Percentiles rank a stretch among this genome's conserved stretches.
phyloP scores from a whole-genome alignment of 2,329 filamentous ascomycete genomes.

The Mariannaea elegans region DNA sequence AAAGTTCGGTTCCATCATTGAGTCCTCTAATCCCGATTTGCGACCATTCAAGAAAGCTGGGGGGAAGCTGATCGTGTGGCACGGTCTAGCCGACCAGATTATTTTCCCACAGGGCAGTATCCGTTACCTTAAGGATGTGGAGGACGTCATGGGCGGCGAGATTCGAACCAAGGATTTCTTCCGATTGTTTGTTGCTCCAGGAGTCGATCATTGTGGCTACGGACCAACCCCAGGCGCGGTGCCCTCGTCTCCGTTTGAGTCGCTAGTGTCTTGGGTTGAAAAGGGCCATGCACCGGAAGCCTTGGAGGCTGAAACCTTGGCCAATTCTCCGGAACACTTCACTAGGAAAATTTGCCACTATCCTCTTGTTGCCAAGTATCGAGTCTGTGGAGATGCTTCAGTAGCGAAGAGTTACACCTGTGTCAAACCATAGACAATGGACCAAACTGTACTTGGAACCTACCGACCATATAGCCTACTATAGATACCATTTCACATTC shows the following conservation, averaged over 20 bases:
- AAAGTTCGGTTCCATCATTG: conserved; percentile 15
- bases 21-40: conserved; percentile 41
- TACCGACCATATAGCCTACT: too few relatives aligned
- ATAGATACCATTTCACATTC: too few relatives aligned
- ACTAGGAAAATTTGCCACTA: conserved; percentile 10
- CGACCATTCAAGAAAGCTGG: conserved; percentile 42
- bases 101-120: conserved; percentile 3
- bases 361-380: conserved; percentile 2
- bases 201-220: conserved; percentile 15
- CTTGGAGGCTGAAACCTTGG: neutral
- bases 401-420: neutral
- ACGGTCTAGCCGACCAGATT: conserved; percentile 40
- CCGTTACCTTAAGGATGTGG: neutral
- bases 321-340: neutral
- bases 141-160: neutral
- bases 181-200: conserved; percentile 11
- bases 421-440: too few relatives aligned
- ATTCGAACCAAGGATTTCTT: neutral
- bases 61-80: conserved; percentile 52
- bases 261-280: conserved; percentile 18
- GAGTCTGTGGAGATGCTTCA: neutral
- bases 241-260: conserved; percentile 5
- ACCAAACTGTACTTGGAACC: too few relatives aligned
- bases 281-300: conserved; percentile 1
- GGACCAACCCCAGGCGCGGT: neutral